phyloP scores from a whole-genome alignment of 1,284 basidiomycete species.

The Ustilago shanxiensis region DNA sequence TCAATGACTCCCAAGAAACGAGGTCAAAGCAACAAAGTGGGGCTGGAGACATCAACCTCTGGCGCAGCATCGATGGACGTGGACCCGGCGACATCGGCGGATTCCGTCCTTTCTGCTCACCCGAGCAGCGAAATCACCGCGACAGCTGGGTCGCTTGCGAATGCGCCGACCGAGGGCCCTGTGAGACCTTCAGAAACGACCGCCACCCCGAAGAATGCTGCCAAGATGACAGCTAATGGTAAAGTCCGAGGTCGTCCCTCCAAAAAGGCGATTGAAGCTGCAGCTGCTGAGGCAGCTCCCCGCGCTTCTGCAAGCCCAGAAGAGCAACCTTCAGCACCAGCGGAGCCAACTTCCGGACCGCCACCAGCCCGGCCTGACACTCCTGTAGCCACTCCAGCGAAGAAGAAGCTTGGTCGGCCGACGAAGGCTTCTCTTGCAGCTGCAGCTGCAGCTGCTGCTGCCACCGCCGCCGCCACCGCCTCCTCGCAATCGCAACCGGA shows the following conservation, averaged over 20 bases:
- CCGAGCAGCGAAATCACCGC: not conserved
- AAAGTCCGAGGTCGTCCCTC: constrained; percentile 17
- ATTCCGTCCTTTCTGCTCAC: not conserved
- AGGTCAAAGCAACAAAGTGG: constrained; percentile 8
- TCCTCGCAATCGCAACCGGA: not conserved
- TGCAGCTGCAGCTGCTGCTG: not conserved
- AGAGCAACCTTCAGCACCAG: not conserved
- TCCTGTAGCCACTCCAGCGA: not conserved
- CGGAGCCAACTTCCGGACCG: not conserved
- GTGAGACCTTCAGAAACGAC: not conserved
- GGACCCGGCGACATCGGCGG: not conserved
- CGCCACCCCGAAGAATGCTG: not conserved
- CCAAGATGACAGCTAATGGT: not conserved
- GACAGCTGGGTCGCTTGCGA: not conserved
- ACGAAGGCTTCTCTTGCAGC: not conserved
- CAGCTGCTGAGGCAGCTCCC: not conserved
- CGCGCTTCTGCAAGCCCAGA: not conserved
- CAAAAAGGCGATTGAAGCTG: constrained; percentile 13
- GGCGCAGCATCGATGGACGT: not conserved
- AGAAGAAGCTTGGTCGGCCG: constrained; percentile 1
- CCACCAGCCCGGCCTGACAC: not conserved
- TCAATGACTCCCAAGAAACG: constrained; percentile 13
- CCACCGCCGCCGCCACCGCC: not conserved
- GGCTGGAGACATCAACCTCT: not conserved
- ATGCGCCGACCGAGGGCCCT: not conserved